Percentiles rank a stretch among this genome's conserved stretches.
Evolutionary conservation across 2,329 filamentous ascomycete species (phyloP).

Genomic region (Xylariomycetidae sp.): DNA sequence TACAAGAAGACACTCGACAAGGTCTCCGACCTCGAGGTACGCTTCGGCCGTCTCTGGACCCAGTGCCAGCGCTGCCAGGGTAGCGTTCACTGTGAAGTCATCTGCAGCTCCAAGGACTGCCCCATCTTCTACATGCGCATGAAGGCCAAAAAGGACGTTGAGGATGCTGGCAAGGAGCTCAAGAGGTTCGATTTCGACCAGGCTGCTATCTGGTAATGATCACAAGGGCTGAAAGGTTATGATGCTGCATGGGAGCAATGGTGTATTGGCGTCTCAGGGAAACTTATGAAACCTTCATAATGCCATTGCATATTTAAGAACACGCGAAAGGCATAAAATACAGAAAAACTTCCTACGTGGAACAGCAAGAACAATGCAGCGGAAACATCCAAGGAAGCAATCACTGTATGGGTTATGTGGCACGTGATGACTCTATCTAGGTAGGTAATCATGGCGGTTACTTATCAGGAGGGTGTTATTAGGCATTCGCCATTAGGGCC

Average conservation of each 20-base stretch:
- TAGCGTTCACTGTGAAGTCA: slow-evolving; percentile 96
- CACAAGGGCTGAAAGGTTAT: slow-evolving; percentile 9
- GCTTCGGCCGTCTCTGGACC: slow-evolving; percentile 91
- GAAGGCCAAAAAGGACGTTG: slow-evolving; percentile 99
- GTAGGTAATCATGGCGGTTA: too few relatives aligned
- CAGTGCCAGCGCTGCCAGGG: slow-evolving; percentile 97
- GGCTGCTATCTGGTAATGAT: slow-evolving; percentile 52
- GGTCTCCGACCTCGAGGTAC: slow-evolving; percentile 85
- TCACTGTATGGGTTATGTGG: too few relatives aligned
- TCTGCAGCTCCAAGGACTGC: slow-evolving; percentile 92
- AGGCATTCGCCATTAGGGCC: too few relatives aligned
- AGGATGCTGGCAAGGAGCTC: slow-evolving; percentile 88
- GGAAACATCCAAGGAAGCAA: too few relatives aligned
- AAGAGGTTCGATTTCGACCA: slow-evolving; percentile 82
- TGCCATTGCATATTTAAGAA: too few relatives aligned
- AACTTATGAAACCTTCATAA: too few relatives aligned
- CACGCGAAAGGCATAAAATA: too few relatives aligned
- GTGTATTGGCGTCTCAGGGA: slow-evolving; percentile 11
- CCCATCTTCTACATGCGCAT: slow-evolving; percentile 99
- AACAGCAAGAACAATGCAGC: too few relatives aligned
- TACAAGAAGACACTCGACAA: slow-evolving; percentile 88
- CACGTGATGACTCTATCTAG: too few relatives aligned
- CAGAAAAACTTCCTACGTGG: too few relatives aligned
- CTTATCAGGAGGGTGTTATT: too few relatives aligned
- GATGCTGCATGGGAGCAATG: slow-evolving; percentile 13